These are phyloP conservation scores for Sarocladium brachiariae DNA, from an alignment of 2,329 filamentous ascomycete species.

Conservation along the genomic window DNA sequence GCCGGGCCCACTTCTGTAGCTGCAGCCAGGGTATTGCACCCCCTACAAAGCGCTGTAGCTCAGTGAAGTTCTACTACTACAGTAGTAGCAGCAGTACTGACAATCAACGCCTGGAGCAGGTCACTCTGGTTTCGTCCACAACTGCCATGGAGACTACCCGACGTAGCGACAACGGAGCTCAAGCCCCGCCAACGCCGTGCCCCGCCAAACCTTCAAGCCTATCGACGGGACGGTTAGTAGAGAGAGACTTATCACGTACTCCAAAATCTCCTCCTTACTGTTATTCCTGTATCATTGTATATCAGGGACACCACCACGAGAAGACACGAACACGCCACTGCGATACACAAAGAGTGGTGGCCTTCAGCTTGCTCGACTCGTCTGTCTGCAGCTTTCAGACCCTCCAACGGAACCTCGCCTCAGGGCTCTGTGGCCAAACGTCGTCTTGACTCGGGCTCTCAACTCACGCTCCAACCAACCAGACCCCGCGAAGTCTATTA, in stretches of 20 bases:
- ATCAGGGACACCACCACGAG: neutral
- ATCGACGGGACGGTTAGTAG: no score
- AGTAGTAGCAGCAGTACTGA: neutral
- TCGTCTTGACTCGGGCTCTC: neutral
- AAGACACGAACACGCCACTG: neutral
- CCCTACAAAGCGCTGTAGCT: neutral
- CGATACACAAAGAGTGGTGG: neutral
- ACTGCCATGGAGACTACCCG: conserved; percentile 1
- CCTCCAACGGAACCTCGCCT: neutral
- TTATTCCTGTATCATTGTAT: no score
- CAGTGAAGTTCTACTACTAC: neutral
- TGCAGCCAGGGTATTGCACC: neutral
- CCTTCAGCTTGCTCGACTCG: neutral
- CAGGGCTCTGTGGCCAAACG: neutral
- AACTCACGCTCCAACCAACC: neutral
- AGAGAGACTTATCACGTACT: neutral
- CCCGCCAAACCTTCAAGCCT: conserved; percentile 6
- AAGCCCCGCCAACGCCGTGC: neutral
- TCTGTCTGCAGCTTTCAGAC: neutral
- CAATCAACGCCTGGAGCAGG: neutral
- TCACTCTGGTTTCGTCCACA: no score
- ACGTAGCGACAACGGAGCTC: conserved; percentile 3
- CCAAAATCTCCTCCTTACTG: conserved; percentile 5
- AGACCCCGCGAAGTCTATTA: neutral
- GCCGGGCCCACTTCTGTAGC: neutral